Evolutionary conservation across 2,329 filamentous ascomycete species (phyloP).

Genomic region (Alternaria rosae): DNA sequence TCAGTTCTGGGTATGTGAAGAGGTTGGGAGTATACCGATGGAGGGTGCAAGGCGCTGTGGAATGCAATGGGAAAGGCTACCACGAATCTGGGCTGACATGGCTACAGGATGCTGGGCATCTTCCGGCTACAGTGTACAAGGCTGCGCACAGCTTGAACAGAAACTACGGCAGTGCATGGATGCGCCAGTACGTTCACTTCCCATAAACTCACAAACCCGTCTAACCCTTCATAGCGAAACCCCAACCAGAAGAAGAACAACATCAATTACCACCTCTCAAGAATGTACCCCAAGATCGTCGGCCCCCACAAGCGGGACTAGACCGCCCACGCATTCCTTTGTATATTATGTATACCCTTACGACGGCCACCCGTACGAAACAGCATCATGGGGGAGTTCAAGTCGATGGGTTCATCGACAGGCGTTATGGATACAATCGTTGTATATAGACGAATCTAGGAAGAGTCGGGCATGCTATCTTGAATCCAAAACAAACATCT

Average conservation of each 20-base stretch:
- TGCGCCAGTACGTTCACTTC: constrained; percentile 65
- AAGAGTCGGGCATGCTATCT: constrained; percentile 7
- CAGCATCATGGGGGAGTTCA: constrained; percentile 29
- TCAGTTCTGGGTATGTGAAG: constrained; percentile 66
- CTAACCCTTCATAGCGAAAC: constrained; percentile 58
- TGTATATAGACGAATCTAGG: constrained; percentile 21
- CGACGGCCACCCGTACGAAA: constrained; percentile 14
- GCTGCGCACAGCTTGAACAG: constrained; percentile 67
- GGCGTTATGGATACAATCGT: constrained; percentile 24
- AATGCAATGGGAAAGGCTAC: neutral
- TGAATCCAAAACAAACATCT: neutral
- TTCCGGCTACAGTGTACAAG: constrained; percentile 70
- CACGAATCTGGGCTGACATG: constrained; percentile 27
- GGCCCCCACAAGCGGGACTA: constrained; percentile 72
- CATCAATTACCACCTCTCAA: constrained; percentile 90
- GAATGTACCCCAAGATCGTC: constrained; percentile 77
- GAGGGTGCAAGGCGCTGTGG: neutral
- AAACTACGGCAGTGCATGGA: constrained; percentile 79
- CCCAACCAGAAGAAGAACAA: constrained; percentile 70
- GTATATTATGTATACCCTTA: constrained; percentile 39
- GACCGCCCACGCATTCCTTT: constrained; percentile 12
- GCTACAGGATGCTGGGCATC: constrained; percentile 81
- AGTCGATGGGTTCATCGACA: constrained; percentile 24
- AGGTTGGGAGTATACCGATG: neutral
- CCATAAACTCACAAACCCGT: neutral